Percentiles rank a stretch among this genome's conserved stretches.
phyloP scores from a whole-genome alignment of 106 monocot species.

The Xerophyta viscosa region DNA sequence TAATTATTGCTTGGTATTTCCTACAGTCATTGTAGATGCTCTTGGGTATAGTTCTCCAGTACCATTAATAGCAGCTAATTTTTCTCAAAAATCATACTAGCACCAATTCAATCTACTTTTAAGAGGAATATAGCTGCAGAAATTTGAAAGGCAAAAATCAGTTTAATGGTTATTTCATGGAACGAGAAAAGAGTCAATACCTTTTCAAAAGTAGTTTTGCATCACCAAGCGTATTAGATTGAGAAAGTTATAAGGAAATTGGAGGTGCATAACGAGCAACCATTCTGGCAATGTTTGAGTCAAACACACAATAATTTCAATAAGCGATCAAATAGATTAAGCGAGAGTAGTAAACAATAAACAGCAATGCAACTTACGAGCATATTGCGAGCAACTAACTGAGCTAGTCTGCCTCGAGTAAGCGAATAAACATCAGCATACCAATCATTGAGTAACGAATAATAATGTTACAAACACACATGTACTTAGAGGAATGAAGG shows the following conservation, averaged over 20 bases:
- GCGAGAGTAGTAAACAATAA: neutral
- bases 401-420: constrained; percentile 88
- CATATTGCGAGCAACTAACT: constrained; percentile 97
- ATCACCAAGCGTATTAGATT: constrained; percentile 90
- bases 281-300: constrained; percentile 49
- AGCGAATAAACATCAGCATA: constrained; percentile 95
- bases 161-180: too few relatives aligned
- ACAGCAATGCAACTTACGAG: constrained; percentile 61
- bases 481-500: constrained; percentile 93
- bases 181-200: too few relatives aligned
- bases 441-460: constrained; percentile 98
- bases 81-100: too few relatives aligned
- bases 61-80: too few relatives aligned
- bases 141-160: too few relatives aligned
- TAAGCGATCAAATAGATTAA: neutral
- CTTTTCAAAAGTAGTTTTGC: constrained; percentile 89
- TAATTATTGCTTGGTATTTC: too few relatives aligned
- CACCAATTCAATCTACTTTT: too few relatives aligned
- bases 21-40: too few relatives aligned
- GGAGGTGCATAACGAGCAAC: constrained; percentile 98
- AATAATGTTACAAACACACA: constrained; percentile 97
- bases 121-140: too few relatives aligned
- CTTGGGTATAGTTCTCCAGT: too few relatives aligned
- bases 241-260: constrained; percentile 94
- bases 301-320: constrained; percentile 1